phyloP scores from a whole-genome alignment of 257 asterid species.

The Vinca minor region DNA sequence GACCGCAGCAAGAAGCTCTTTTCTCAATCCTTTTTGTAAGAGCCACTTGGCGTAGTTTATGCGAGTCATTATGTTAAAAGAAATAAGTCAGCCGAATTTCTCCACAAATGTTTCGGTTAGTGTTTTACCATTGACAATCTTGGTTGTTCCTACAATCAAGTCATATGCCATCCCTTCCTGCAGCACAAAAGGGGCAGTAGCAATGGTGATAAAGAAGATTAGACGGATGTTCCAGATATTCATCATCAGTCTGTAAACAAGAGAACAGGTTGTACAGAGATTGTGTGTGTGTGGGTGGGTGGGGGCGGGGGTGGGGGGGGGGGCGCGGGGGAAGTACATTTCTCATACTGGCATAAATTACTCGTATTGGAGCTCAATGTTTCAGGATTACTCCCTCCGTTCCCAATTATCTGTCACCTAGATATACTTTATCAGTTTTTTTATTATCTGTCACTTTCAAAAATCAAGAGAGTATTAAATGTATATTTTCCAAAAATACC shows the following conservation, averaged over 20 bases:
- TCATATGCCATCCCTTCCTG: conserved; percentile 97
- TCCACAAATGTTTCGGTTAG: conserved; percentile 60
- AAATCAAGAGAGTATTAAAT: too few relatives aligned
- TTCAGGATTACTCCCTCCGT: too few relatives aligned
- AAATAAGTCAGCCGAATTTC: conserved; percentile 31
- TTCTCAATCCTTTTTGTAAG: neutral
- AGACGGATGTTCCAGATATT: too few relatives aligned
- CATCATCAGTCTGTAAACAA: too few relatives aligned
- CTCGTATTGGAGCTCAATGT: neutral
- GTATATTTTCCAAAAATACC: too few relatives aligned
- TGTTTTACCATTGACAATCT: conserved; percentile 59
- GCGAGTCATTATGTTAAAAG: neutral
- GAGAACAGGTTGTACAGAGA: neutral
- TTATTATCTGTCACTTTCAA: too few relatives aligned
- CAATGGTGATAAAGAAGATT: neutral
- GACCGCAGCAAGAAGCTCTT: neutral
- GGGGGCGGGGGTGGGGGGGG: too few relatives aligned
- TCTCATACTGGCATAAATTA: neutral
- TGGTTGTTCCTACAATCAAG: conserved; percentile 76
- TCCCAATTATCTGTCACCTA: too few relatives aligned
- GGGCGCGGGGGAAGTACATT: neutral
- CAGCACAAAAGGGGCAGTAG: neutral
- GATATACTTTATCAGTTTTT: too few relatives aligned
- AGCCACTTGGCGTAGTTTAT: neutral
- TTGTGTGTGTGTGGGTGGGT: neutral